Conservation (phyloP, 73 alveolate species). For the Blepharisma stoltei region DNA sequence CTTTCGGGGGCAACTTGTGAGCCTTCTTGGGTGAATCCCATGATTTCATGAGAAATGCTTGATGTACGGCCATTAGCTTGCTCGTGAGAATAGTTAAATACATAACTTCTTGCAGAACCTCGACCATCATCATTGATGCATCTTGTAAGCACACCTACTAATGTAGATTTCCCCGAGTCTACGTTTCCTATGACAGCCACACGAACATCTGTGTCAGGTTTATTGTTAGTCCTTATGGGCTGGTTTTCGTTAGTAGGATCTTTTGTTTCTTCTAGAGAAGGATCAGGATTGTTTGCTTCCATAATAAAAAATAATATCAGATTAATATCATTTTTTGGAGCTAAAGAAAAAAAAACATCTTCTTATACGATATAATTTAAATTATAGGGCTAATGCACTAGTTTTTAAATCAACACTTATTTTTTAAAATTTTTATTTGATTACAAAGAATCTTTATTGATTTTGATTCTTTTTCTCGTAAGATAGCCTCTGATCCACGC, state of each 20-base stretch:
- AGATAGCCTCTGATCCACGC: not conserved
- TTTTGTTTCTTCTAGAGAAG: too few species aligned
- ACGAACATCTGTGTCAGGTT: not conserved
- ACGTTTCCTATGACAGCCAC: slow-evolving; percentile 59
- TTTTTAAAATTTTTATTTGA: too few species aligned
- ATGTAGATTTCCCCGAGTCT: slow-evolving; percentile 92
- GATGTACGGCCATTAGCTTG: slow-evolving; percentile 94
- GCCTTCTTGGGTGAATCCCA: slow-evolving; percentile 74
- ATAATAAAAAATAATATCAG: too few species aligned
- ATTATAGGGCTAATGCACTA: too few species aligned
- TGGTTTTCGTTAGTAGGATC: too few species aligned
- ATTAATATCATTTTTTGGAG: too few species aligned
- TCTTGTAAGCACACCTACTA: slow-evolving; percentile 91
- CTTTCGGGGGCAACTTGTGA: slow-evolving; percentile 67
- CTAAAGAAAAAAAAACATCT: too few species aligned
- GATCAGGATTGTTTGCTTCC: too few species aligned
- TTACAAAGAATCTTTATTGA: too few species aligned
- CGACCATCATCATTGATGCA: slow-evolving; percentile 97
- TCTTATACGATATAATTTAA: too few species aligned
- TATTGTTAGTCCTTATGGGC: too few species aligned
- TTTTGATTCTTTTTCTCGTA: not conserved
- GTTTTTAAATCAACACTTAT: too few species aligned
- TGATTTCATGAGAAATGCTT: slow-evolving; percentile 90
- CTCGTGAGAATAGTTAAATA: slow-evolving; percentile 96
- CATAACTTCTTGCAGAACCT: slow-evolving; percentile 89